Base-by-base conservation (phyloP, 768 basidiomycete species). In the Suillus hirtellus region DNA sequence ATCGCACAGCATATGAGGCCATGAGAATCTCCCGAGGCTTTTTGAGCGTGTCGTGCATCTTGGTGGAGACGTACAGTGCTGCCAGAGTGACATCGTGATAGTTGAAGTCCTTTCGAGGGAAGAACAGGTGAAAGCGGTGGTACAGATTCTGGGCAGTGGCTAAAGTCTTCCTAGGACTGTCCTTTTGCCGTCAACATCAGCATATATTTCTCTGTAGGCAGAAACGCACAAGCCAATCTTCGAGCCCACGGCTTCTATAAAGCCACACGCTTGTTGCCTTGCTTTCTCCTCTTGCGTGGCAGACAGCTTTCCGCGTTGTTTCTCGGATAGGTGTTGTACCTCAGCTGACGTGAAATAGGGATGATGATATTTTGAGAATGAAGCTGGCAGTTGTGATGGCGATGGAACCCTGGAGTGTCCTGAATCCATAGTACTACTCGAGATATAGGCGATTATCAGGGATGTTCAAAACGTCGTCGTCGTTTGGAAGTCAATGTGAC, bases 11-110 rank as follows among this genome's bases (percentile, higher is more conserved):
- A 75, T 96, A 97, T 0, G 92, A 86, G 19, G 89, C 86, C 67
- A 95, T 89, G 37, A 97, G 84, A 64, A 99, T 87, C 65, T 99
- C 97, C 19, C 94, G 87, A 0, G 96, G 94, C 75, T 99, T 99
- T 81, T 99, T 99, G 66, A 99, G 85, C 2, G 97, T 99, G 77
- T 99, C 97, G 69, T 99, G 95, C 84, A 99, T 92, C 77, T 99
- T 99, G 2, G 93, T 91, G 0, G 96, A 95, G 15, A 98, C 95
- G 76, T 94, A 97, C 6, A 99, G 79, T 0, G 89, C 82, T 2
- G 95, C 91, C 11, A 97, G 84, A 8, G 91, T 83, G 2, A 95
- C 93, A 70, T 99, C 96, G 68, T 89, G 79, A 67, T 88, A 90
- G 53, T 81, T 86, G 68, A 93, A 97, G 75, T 97, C 95, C 74